Evolutionary conservation across 306 rosid genomes (phyloP).

Genomic region (Macrotyloma uniflorum): DNA sequence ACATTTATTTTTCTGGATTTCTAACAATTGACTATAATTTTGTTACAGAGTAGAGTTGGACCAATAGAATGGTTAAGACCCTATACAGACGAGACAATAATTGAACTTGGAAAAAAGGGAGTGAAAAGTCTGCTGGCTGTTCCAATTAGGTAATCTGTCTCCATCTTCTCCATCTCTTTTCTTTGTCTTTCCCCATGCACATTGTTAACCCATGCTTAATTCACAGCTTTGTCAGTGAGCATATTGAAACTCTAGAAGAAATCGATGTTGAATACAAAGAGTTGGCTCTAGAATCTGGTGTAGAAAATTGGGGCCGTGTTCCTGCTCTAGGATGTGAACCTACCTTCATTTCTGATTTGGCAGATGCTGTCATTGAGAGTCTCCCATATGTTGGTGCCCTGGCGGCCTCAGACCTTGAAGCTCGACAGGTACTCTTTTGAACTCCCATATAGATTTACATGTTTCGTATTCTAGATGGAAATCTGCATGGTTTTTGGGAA

Average conservation of each 20-base stretch:
- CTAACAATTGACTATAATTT: slow-evolving; percentile 26
- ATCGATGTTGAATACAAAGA: slow-evolving; percentile 93
- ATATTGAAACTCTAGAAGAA: slow-evolving; percentile 88
- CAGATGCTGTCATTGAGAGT: slow-evolving; percentile 84
- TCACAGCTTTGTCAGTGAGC: slow-evolving; percentile 92
- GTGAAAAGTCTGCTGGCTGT: slow-evolving; percentile 81
- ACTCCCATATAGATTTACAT: not conserved
- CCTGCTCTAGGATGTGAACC: slow-evolving; percentile 90
- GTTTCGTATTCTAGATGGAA: not conserved
- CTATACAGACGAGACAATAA: slow-evolving; percentile 82
- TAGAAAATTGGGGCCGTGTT: slow-evolving; percentile 87
- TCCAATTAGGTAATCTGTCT: slow-evolving; percentile 66
- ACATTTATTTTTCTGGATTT: slow-evolving; percentile 11
- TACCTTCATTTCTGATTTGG: slow-evolving; percentile 84
- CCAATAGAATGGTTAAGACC: slow-evolving; percentile 94
- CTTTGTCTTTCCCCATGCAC: not conserved
- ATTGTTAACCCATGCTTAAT: slow-evolving; percentile 25
- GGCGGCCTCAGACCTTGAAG: slow-evolving; percentile 89
- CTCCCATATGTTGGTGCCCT: slow-evolving; percentile 91
- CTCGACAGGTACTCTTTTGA: slow-evolving; percentile 69
- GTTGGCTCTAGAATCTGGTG: slow-evolving; percentile 69
- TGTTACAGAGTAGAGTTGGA: slow-evolving; percentile 86
- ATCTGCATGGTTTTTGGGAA: not conserved
- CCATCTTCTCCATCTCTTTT: not conserved
- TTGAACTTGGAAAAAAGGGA: slow-evolving; percentile 85